These are phyloP conservation scores for Clonostachys byssicola DNA, from an alignment of 2,329 filamentous ascomycete genomes.

Conservation along the genomic window DNA sequence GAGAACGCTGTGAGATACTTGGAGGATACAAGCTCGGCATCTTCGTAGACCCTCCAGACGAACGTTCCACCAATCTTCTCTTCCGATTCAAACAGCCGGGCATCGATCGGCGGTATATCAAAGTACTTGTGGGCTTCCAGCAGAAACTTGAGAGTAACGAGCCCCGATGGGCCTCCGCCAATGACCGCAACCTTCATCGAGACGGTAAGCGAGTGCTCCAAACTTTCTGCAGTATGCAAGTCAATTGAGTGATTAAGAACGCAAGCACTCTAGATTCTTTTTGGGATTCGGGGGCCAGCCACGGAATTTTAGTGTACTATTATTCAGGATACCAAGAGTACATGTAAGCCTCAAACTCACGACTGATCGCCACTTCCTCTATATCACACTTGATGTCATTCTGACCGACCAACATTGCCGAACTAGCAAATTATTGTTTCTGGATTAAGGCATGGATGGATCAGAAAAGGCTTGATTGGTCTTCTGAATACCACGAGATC, in stretches of 20 bases:
- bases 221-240: background rate
- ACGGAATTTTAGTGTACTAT: no score
- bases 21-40: conserved; percentile 36
- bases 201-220: background rate
- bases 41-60: conserved; percentile 32
- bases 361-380: no score
- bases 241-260: background rate
- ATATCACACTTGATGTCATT: no score
- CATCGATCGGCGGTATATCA: conserved; percentile 25
- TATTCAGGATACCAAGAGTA: no score
- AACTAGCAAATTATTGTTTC: no score
- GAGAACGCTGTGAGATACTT: conserved; percentile 40
- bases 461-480: no score
- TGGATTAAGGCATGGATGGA: no score
- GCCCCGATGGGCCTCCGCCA: conserved; percentile 30
- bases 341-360: no score
- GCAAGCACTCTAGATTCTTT: background rate
- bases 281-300: no score
- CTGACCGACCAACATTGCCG: no score
- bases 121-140: conserved; percentile 23
- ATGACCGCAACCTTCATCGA: conserved; percentile 29
- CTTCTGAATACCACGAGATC: no score
- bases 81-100: conserved; percentile 35
- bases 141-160: conserved; percentile 32
- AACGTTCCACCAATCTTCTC: conserved; percentile 36